Base-by-base conservation (phyloP, 805 yeast species). In the Tetrapisispora nanseiensis region DNA sequence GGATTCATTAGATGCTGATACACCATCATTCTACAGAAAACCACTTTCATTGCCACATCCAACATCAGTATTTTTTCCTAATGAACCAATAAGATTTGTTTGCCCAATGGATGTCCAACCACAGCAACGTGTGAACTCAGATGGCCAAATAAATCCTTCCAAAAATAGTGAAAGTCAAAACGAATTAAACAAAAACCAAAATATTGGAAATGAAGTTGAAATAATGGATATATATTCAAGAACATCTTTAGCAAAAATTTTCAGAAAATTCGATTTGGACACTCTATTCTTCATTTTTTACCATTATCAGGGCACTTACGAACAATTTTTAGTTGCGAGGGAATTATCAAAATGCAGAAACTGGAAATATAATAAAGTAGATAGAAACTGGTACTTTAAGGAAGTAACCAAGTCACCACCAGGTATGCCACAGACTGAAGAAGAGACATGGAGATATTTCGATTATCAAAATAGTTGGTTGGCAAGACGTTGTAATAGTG, bases 281-380 rank as follows among this genome's bases (percentile, higher is more conserved):
- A 90, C 97, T 2, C 65, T 92, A 51, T 89, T 90, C 51, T 92
- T 85, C 69, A 83, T 90, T 39, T 92, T 92, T 65, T 92, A 92
- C 66, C 92, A 87, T 50, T 67, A 67, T 41, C 83, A 77, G 52
- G 85, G 82, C 22, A 71, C 81, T 15, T 81, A 81, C 54, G 76
- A 80, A 47, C 92, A 83, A 59, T 71, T 75, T 48, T 65, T 79
- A 43, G 84, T 96, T 4, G 94, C 96, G 2, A 74, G 77, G 51
- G 97, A 90, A 65, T 71, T 90, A 46, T 67, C 71, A 10, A 64
- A 69, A 47, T 72, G 73, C 46, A 74, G 95, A 54, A 86, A 90
- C 22, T 90, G 98, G 98, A 68, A 77, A 39, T 78, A 70, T 61
- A 62, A 64, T 71, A 61, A 55, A 39, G 46, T 48, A 12, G 63